Percentiles rank a stretch among this genome's conserved stretches.
These are phyloP conservation scores for Monosporascus sp. DNA, from an alignment of 2,329 filamentous ascomycete genomes.

Conservation along the genomic window DNA sequence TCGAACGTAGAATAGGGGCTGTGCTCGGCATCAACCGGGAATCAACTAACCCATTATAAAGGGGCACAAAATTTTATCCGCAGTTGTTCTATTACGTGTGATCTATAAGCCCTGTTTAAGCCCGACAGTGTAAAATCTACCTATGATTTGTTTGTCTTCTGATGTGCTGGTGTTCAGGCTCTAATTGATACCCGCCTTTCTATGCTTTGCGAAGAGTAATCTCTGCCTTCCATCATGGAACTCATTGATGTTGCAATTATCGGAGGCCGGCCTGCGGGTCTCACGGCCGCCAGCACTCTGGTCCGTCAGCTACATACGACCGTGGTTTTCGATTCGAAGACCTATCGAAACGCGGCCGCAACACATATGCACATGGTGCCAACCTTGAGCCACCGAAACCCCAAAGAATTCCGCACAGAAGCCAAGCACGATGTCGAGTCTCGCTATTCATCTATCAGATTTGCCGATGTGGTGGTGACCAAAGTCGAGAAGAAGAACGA, in stretches of 20 bases:
- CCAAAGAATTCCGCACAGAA: constrained; percentile 6
- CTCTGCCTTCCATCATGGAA: constrained; percentile 2
- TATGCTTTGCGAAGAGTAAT: neutral
- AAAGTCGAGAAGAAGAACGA: constrained; percentile 12
- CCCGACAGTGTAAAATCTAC: no score
- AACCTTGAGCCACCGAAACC: constrained; percentile 14
- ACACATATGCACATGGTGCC: constrained; percentile 14
- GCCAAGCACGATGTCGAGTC: constrained; percentile 7
- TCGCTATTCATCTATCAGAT: constrained; percentile 10
- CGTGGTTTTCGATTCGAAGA: constrained; percentile 14
- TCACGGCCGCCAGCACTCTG: constrained; percentile 12
- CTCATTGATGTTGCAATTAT: constrained; percentile 15
- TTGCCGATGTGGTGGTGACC: constrained; percentile 8
- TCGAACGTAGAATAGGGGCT: no score
- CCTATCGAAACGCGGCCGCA: constrained; percentile 10
- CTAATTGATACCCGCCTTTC: no score
- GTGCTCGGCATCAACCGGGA: no score
- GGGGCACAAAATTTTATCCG: no score
- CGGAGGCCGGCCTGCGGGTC: constrained; percentile 16
- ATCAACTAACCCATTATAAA: no score
- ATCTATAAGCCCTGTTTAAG: no score
- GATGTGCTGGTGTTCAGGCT: no score
- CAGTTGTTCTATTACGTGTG: no score
- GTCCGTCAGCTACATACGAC: constrained; percentile 15
- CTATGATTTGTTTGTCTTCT: no score